Evolutionary conservation across 129 eudicot genomes (phyloP).

Genomic region (Pittosporum tobira): DNA sequence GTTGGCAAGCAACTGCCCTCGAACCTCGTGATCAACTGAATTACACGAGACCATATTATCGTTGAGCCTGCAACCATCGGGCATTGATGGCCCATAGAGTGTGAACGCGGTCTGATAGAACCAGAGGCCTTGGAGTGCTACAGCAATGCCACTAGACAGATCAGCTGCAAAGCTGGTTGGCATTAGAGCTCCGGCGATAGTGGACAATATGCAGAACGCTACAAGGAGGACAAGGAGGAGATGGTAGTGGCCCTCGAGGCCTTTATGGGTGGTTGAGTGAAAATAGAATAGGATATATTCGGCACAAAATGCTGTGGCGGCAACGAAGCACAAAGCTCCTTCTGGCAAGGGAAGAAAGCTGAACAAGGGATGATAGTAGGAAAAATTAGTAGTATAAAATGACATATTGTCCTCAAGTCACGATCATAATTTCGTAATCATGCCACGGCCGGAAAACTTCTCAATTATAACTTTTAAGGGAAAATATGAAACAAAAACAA

Average conservation of each 20-base stretch:
- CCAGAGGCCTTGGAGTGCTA: conserved; percentile 92
- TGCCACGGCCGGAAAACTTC: no score
- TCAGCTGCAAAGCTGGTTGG: conserved; percentile 79
- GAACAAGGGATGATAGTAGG: conserved; percentile 17
- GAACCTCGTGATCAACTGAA: conserved; percentile 38
- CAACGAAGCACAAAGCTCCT: conserved; percentile 63
- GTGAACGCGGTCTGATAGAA: conserved; percentile 84
- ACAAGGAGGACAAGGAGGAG: conserved; percentile 67
- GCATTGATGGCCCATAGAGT: conserved; percentile 86
- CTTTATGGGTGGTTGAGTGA: conserved; percentile 83
- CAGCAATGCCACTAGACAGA: conserved; percentile 51
- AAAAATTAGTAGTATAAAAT: neutral
- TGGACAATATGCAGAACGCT: conserved; percentile 53
- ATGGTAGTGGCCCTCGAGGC: conserved; percentile 90
- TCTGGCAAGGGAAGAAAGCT: conserved; percentile 75
- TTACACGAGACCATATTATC: conserved; percentile 34
- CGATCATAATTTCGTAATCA: no score
- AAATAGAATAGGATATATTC: conserved; percentile 73
- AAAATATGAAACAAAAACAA: no score
- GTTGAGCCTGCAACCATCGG: conserved; percentile 56
- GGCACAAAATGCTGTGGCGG: conserved; percentile 75
- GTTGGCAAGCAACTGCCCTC: conserved; percentile 77
- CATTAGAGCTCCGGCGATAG: conserved; percentile 52
- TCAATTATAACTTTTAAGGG: no score
- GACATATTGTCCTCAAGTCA: neutral